Evolutionary conservation across 164 flowering plant genomes (phyloP).

Genomic region (Cinnamomum micranthum): DNA sequence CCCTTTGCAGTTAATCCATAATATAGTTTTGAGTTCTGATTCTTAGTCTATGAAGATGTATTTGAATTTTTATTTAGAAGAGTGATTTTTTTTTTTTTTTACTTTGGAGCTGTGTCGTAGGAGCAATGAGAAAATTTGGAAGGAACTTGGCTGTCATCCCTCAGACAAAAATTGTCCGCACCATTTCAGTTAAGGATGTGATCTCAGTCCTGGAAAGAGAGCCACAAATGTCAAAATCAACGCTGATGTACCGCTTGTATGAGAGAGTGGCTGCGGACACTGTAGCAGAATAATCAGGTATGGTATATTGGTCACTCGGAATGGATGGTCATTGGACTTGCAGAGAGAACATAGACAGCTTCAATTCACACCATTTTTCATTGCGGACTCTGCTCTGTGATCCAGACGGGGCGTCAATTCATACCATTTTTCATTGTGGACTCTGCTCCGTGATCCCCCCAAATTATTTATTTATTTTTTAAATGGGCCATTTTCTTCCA

Average conservation of each 20-base stretch:
- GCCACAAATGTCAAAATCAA: slow-evolving; percentile 74
- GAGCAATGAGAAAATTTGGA: slow-evolving; percentile 42
- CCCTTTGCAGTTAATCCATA: background rate
- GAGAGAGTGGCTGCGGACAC: slow-evolving; percentile 37
- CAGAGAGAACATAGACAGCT: too few species aligned
- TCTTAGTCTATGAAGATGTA: background rate
- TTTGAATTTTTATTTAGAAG: background rate
- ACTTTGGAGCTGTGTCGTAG: slow-evolving; percentile 24
- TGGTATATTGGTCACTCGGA: too few species aligned
- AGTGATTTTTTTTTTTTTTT: slow-evolving; percentile 1
- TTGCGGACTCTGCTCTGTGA: too few species aligned
- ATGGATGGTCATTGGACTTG: too few species aligned
- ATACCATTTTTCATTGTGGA: too few species aligned
- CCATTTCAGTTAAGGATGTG: slow-evolving; percentile 69
- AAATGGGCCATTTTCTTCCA: too few species aligned
- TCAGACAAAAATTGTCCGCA: slow-evolving; percentile 40
- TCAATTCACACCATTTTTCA: too few species aligned
- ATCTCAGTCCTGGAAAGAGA: slow-evolving; percentile 77
- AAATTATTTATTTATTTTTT: too few species aligned
- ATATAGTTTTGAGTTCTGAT: background rate
- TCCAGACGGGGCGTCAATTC: too few species aligned
- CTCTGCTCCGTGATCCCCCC: too few species aligned
- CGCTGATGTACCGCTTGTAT: slow-evolving; percentile 58
- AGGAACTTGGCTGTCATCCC: slow-evolving; percentile 34
- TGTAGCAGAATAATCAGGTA: slow-evolving; percentile 15